Evolutionary conservation across 148 eudicot genomes (phyloP).

Genomic region (Vaccinium myrtillus): DNA sequence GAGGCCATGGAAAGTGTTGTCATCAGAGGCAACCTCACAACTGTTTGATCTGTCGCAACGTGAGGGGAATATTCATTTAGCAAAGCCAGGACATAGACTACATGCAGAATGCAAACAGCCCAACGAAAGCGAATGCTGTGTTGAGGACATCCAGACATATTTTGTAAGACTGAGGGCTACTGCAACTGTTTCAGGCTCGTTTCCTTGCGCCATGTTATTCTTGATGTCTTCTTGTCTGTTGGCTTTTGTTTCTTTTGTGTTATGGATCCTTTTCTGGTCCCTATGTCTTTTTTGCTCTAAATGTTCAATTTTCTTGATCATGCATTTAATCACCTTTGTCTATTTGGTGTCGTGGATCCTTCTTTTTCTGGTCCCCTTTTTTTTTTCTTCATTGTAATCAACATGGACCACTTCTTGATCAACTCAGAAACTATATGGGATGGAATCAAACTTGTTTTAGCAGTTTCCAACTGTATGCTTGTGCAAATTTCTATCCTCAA

Average conservation of each 20-base stretch:
- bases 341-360: not conserved
- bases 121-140: not conserved
- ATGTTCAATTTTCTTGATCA: not conserved
- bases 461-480: constrained; percentile 2
- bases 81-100: not conserved
- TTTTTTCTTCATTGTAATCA: not conserved
- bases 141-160: not conserved
- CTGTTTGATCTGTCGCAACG: not conserved
- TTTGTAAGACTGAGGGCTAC: not conserved
- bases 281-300: not conserved
- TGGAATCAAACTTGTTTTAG: not conserved
- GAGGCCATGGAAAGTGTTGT: not conserved
- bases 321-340: not conserved
- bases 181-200: not conserved
- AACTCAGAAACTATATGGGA: not conserved
- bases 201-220: not conserved
- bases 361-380: not conserved
- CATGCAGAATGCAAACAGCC: not conserved
- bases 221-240: not conserved
- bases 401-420: not conserved
- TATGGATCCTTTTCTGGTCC: not conserved
- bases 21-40: not conserved
- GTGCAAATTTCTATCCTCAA: not conserved
- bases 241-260: not conserved
- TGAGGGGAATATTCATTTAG: not conserved